Evolutionary conservation across 805 yeast species (phyloP).

Genomic region (Schwanniomyces polymorphus): DNA sequence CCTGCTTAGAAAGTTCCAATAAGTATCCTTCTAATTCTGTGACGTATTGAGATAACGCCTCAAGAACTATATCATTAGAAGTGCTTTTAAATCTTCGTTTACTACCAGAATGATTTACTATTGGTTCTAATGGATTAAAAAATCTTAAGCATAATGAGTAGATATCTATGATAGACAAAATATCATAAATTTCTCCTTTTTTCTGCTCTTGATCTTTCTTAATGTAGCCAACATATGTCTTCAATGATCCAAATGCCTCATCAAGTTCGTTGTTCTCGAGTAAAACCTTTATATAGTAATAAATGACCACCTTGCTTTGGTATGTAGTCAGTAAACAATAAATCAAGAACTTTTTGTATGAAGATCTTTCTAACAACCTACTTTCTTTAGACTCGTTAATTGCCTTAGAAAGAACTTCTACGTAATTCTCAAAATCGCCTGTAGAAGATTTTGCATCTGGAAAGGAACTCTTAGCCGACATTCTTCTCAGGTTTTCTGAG

Average conservation of each 20-base stretch:
- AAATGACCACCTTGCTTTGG: conserved; percentile 36
- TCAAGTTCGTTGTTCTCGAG: conserved; percentile 37
- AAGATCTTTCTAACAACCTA: conserved; percentile 18
- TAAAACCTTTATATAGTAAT: conserved; percentile 29
- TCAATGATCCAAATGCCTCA: conserved; percentile 44
- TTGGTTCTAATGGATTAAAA: conserved; percentile 38
- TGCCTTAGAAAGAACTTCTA: conserved; percentile 30
- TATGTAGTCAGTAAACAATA: conserved; percentile 30
- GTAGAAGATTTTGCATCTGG: conserved; percentile 28
- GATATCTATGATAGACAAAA: conserved; percentile 31
- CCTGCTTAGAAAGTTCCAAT: conserved; percentile 15
- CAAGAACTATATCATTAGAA: conserved; percentile 18
- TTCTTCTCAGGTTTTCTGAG: conserved; percentile 16
- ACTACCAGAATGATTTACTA: conserved; percentile 11
- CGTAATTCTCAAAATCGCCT: conserved; percentile 21
- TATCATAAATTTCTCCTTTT: conserved; percentile 27
- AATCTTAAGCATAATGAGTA: conserved; percentile 30
- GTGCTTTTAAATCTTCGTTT: conserved; percentile 25
- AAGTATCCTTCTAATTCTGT: conserved; percentile 24
- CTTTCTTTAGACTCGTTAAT: conserved; percentile 22
- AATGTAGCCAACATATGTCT: conserved; percentile 33
- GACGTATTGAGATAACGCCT: conserved; percentile 14
- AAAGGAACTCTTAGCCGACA: conserved; percentile 17
- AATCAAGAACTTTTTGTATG: conserved; percentile 30
- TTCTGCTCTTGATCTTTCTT: conserved; percentile 32